Percentiles rank a stretch among this genome's conserved stretches.
These are phyloP conservation scores for Fraxinus quadrangulata DNA, from an alignment of 257 asterid species.

Conservation along the genomic window DNA sequence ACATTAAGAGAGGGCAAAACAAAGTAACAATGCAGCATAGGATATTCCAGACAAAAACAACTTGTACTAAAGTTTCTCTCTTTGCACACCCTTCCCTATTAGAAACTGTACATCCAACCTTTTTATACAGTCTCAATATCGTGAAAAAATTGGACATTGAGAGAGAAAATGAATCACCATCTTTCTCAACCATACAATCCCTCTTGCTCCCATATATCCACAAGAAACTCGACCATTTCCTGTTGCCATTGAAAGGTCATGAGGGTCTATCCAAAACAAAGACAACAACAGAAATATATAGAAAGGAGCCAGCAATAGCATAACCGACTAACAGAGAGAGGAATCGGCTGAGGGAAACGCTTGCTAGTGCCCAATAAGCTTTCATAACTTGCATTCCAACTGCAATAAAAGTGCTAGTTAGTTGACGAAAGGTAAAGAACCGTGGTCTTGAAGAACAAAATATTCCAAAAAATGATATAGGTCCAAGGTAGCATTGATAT, in stretches of 20 bases:
- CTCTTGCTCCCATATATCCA: conserved; percentile 76
- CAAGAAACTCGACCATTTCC: conserved; percentile 83
- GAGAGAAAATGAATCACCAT: neutral
- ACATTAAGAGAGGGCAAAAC: neutral
- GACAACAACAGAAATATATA: neutral
- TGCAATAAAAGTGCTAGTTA: conserved; percentile 19
- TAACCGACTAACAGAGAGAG: conserved; percentile 61
- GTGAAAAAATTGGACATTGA: conserved; percentile 5
- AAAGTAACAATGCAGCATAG: neutral
- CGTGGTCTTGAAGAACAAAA: neutral
- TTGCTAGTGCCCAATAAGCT: conserved; percentile 65
- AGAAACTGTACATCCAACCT: conserved; percentile 27
- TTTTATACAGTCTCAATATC: conserved; percentile 20
- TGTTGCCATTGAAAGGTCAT: conserved; percentile 27
- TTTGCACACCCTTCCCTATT: neutral
- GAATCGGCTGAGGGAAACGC: conserved; percentile 63
- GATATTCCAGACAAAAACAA: neutral
- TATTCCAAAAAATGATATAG: neutral
- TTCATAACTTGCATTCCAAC: conserved; percentile 73
- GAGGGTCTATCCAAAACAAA: neutral
- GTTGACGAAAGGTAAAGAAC: neutral
- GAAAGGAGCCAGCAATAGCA: neutral
- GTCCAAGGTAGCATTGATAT: neutral
- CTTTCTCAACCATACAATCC: conserved; percentile 52
- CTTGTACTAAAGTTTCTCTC: neutral